Conservation (phyloP, 108 stramenopile species). For the Cyclotella cryptica region DNA sequence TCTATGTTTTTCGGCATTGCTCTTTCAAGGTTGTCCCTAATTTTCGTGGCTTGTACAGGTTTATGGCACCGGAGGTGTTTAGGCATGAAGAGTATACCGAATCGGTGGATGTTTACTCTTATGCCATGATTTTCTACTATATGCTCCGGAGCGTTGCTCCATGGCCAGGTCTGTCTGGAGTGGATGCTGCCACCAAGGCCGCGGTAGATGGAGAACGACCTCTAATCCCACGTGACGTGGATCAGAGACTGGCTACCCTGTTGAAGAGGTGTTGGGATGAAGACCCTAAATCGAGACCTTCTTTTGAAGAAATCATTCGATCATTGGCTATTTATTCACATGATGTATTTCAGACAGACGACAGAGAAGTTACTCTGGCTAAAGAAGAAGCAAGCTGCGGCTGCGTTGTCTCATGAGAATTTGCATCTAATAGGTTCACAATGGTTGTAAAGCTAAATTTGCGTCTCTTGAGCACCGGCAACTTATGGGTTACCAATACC, state of each 20-base stretch:
- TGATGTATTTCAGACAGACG: conserved; percentile 48
- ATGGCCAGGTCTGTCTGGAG: conserved; percentile 75
- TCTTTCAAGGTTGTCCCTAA: too few species aligned
- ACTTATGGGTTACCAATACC: too few species aligned
- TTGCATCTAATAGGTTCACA: background rate
- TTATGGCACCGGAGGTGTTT: conserved; percentile 93
- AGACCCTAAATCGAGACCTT: conserved; percentile 71
- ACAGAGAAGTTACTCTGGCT: conserved; percentile 21
- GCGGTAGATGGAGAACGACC: conserved; percentile 87
- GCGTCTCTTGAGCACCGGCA: too few species aligned
- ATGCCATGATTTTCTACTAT: conserved; percentile 90
- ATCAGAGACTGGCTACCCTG: conserved; percentile 61
- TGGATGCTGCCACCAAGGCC: conserved; percentile 73
- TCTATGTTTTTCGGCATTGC: too few species aligned
- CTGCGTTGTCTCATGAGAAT: conserved; percentile 40
- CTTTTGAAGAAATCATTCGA: conserved; percentile 72
- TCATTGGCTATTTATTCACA: conserved; percentile 61
- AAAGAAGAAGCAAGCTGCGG: conserved; percentile 17
- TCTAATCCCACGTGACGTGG: conserved; percentile 72
- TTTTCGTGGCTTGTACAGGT: conserved; percentile 72
- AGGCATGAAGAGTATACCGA: conserved; percentile 86
- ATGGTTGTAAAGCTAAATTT: too few species aligned
- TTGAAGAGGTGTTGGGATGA: conserved; percentile 88
- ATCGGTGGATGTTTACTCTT: conserved; percentile 92
- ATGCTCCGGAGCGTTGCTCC: conserved; percentile 79